Evolutionary conservation across 2,329 filamentous ascomycete species (phyloP), one percentile per base, ranked within the genome.

Genomic region (Trichoderma lentiforme): DNA sequence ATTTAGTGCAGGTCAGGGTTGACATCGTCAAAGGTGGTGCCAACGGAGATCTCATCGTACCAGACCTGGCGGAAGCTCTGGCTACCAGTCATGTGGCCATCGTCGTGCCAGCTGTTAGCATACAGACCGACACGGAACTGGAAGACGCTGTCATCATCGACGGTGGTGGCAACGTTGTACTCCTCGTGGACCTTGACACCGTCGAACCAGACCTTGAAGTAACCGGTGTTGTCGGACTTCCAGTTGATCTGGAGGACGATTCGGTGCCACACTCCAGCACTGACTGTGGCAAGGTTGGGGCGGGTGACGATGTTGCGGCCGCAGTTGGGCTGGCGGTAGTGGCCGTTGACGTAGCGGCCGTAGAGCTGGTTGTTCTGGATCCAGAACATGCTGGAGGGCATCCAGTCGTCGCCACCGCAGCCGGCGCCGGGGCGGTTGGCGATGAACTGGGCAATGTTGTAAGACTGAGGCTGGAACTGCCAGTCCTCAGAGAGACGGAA

Each of bases 401-500:
- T 86, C 75, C 79, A 86, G 70, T 83, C 81, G 72, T 87, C 83
- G 71, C 73, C 79, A 69, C 75, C 80, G 74, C 84, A 85, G 61
- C 79, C 78, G 3, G 81, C 79, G 73, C 82, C 81, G 1, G 78
- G 77, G 73, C 86, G 86, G 73, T 86, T 81, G 70, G 84, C 84
- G 74, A 87, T 87, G 79, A 86, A 87, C 77, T 87, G 85, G 0
- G 82, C 84, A 58, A 86, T 76, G 78, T 86, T 85, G 78, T 83
- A 87, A 64, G 77, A 78, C 76, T 86, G 83, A 1, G 78, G 76
- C n/a, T 76, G 74, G 75, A 85, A 85, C 73, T 87, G 77, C 85
- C 85, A 87, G 71, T 79, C 69, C 0, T 83, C 76, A 30, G 82
- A 80, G 8, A 87, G 81, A n/a, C 84, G 83, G 79, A 87, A 87